Base-by-base conservation (phyloP, 108 stramenopile species). In the Cylindrotheca fusiformis region DNA sequence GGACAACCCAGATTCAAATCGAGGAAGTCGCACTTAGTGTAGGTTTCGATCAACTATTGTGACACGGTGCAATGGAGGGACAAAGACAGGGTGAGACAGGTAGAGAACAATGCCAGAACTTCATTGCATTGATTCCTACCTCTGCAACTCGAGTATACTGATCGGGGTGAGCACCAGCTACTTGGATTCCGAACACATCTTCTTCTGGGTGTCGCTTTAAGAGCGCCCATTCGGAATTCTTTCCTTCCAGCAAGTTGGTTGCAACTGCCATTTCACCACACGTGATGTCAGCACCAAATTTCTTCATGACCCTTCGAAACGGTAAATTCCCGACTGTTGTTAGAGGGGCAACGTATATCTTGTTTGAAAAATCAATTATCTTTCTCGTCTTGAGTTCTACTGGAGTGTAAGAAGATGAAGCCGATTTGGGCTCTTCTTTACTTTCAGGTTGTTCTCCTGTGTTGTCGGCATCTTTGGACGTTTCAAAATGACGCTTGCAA, bases 1-100 rank as follows among this genome's bases (percentile, higher is more conserved):
- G 99, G 99, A 75, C 99, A 99, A 28, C 97, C 97, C 28, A 97
- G 65, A 80, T 99, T 98, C 74, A 99, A 66, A 74, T 99, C 99
- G 47, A 98, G 81, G 79, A 99, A 99, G 83, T 99, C 98, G 22
- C 92, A 67, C 4, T 83, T 74, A n/a, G 79, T 58, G 46, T 70
- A 60, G 36, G 77, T 76, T 56, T 91, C 88, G 24, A 95, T 60
- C 26, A 98, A n/a, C n/a, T n/a, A n/a, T n/a, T n/a, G n/a, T n/a
- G n/a, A n/a, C n/a, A n/a, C n/a, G n/a, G n/a, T n/a, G n/a, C n/a
- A n/a, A n/a, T n/a, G n/a, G n/a, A n/a, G n/a, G n/a, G n/a, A n/a
- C n/a, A n/a, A n/a, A n/a, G n/a, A n/a, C n/a, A n/a, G n/a, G n/a
- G n/a, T 50, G 60, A 93, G 69, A 21, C 74, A 76, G 27, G 70